phyloP scores from a whole-genome alignment of 768 basidiomycete genomes.

The Boletus pseudo-olivaceus region DNA sequence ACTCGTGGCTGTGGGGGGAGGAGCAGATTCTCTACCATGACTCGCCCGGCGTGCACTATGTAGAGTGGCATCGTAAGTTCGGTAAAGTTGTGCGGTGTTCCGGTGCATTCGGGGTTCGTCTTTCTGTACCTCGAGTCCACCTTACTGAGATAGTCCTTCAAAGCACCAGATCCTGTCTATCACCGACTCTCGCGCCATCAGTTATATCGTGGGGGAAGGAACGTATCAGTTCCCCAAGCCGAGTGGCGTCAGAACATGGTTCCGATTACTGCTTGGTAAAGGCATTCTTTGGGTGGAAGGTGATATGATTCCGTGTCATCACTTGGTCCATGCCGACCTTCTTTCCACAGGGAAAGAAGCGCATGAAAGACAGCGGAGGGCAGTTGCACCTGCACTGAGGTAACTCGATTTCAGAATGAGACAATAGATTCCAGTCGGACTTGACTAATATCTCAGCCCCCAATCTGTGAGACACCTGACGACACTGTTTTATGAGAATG shows the following conservation, averaged over 20 bases:
- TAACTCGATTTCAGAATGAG: slow-evolving; percentile 19
- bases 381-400: slow-evolving; percentile 58
- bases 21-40: slow-evolving; percentile 53
- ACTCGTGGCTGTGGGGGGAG: slow-evolving; percentile 58
- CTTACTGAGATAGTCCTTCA: slow-evolving; percentile 5
- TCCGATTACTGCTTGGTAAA: slow-evolving; percentile 55
- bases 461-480: slow-evolving; percentile 52
- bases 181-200: slow-evolving; percentile 50
- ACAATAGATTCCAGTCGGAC: neutral
- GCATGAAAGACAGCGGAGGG: slow-evolving; percentile 52
- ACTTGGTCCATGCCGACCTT: neutral
- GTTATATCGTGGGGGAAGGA: slow-evolving; percentile 51
- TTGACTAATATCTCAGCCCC: slow-evolving; percentile 31
- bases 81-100: slow-evolving; percentile 54
- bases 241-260: slow-evolving; percentile 61
- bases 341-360: slow-evolving; percentile 44
- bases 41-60: slow-evolving; percentile 50
- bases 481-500: slow-evolving; percentile 53
- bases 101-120: slow-evolving; percentile 52
- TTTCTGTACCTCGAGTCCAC: slow-evolving; percentile 2
- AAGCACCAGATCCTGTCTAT: slow-evolving; percentile 59
- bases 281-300: slow-evolving; percentile 69
- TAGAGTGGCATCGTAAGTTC: slow-evolving; percentile 49
- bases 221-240: slow-evolving; percentile 62
- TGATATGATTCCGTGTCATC: slow-evolving; percentile 16